Percentiles rank a stretch among this genome's conserved stretches.
phyloP scores from a whole-genome alignment of 345 rosid genomes.

The Syzygium aromaticum region DNA sequence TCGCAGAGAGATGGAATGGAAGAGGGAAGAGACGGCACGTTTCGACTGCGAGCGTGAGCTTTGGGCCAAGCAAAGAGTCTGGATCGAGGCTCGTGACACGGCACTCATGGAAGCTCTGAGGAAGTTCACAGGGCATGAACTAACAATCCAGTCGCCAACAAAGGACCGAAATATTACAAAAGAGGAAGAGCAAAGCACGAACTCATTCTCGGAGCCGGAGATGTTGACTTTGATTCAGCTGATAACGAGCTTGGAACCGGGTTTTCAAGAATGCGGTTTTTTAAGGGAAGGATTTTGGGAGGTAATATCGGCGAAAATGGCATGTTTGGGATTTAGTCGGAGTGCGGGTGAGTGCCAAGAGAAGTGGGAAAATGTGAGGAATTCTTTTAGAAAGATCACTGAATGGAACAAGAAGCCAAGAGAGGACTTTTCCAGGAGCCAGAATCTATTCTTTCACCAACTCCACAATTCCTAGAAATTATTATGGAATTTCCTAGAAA shows the following conservation, averaged over 20 bases:
- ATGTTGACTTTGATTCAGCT: slow-evolving; percentile 26
- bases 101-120: slow-evolving; percentile 34
- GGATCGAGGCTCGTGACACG: slow-evolving; percentile 46
- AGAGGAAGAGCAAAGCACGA: neutral
- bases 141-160: neutral
- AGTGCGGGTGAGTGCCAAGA: slow-evolving; percentile 23
- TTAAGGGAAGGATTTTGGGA: slow-evolving; percentile 27
- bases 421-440: neutral
- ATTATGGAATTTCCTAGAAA: neutral
- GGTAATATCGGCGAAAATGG: slow-evolving; percentile 35
- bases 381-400: slow-evolving; percentile 17
- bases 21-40: slow-evolving; percentile 34
- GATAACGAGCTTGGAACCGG: slow-evolving; percentile 22
- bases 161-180: neutral
- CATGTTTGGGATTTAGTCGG: slow-evolving; percentile 23
- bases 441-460: neutral
- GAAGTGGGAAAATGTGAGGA: slow-evolving; percentile 37
- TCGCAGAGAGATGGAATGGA: slow-evolving; percentile 42
- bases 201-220: slow-evolving; percentile 22
- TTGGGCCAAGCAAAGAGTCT: slow-evolving; percentile 47
- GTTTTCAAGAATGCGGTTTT: slow-evolving; percentile 20
- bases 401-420: slow-evolving; percentile 15
- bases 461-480: neutral
- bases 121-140: slow-evolving; percentile 11
- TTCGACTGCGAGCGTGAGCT: slow-evolving; percentile 28